These are phyloP conservation scores for Termitomyces sp. DNA, from an alignment of 768 basidiomycete species.

Conservation along the genomic window DNA sequence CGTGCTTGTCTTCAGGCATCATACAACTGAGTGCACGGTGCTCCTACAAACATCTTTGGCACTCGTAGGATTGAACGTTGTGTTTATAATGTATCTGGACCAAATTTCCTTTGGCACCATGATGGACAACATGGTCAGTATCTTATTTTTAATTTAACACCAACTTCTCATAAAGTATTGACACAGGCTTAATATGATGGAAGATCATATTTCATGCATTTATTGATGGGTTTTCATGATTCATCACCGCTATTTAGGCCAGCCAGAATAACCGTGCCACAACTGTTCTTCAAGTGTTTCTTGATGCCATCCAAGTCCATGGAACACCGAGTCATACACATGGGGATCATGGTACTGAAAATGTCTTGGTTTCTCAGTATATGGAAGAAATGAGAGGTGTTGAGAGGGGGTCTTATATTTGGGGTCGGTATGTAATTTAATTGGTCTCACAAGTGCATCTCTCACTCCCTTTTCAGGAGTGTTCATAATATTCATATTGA, in stretches of 20 bases:
- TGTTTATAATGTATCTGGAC: slow-evolving; percentile 8
- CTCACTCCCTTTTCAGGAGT: slow-evolving; percentile 18
- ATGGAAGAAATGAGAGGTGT: background rate
- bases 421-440: background rate
- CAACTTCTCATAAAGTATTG: background rate
- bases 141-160: no score
- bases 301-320: background rate
- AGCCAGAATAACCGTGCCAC: background rate
- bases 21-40: slow-evolving; percentile 13
- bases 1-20: slow-evolving; percentile 10
- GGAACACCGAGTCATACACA: background rate
- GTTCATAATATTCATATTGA: slow-evolving; percentile 38
- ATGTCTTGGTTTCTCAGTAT: background rate
- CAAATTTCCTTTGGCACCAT: background rate
- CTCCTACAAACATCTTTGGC: slow-evolving; percentile 6
- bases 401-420: background rate
- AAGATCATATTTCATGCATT: background rate
- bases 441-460: background rate
- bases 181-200: no score
- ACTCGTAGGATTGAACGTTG: slow-evolving; percentile 16
- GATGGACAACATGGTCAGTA: slow-evolving; percentile 1
- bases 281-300: background rate
- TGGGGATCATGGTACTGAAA: background rate
- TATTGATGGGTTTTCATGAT: background rate
- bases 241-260: background rate